phyloP scores from a whole-genome alignment of 1,139 yeast species.

The Hemisphaericaspora lyxosophila region DNA sequence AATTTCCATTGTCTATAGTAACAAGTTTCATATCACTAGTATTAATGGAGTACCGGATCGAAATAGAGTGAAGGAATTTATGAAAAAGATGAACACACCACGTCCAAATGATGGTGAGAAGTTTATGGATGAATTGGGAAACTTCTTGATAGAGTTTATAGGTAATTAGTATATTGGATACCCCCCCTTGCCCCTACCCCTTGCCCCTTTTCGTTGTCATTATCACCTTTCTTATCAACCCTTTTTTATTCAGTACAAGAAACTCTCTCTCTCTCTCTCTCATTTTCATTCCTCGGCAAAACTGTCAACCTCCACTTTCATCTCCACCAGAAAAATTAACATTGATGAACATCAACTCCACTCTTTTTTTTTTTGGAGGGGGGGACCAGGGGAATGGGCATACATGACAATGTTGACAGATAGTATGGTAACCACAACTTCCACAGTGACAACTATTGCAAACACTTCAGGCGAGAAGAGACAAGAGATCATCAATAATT shows the following conservation, averaged over 20 bases:
- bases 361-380: no score
- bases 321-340: no score
- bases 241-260: no score
- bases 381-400: no score
- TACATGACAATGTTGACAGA: not conserved
- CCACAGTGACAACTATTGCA: not conserved
- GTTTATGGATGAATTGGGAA: slow-evolving; percentile 1
- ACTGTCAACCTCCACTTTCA: no score
- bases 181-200: no score
- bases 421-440: slow-evolving; percentile 8
- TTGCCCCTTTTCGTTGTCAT: no score
- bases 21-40: not conserved
- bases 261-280: no score
- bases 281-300: not conserved
- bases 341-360: slow-evolving; percentile 3
- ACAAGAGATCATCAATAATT: slow-evolving; percentile 28
- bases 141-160: not conserved
- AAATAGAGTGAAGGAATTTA: not conserved
- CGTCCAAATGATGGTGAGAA: not conserved
- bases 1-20: not conserved
- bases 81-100: not conserved
- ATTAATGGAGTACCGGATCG: not conserved
- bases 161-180: no score
- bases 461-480: slow-evolving; percentile 7
- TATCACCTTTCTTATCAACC: no score